Percentiles rank a stretch among this genome's conserved stretches.
phyloP scores from a whole-genome alignment of 164 flowering plant genomes.

The Liriodendron chinense region DNA sequence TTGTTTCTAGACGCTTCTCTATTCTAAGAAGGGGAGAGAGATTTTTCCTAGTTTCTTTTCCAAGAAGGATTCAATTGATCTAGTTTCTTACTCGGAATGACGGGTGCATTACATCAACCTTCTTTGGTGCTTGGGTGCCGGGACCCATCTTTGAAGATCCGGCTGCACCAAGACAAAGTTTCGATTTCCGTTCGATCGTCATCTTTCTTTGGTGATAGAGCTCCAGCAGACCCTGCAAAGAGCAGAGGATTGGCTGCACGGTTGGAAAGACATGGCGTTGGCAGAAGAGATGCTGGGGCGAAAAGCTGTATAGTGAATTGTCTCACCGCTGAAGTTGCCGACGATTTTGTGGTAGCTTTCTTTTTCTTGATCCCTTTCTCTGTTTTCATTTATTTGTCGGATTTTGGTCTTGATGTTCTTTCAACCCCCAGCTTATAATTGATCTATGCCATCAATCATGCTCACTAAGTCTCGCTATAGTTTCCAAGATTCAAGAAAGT shows the following conservation, averaged over 20 bases:
- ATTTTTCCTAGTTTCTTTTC: no score
- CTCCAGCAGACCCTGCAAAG: neutral
- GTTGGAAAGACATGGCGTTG: conserved; percentile 5
- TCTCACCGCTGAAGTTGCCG: neutral
- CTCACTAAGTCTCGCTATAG: neutral
- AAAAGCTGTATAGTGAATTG: neutral
- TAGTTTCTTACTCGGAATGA: neutral
- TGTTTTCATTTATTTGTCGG: no score
- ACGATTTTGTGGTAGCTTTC: conserved; percentile 1
- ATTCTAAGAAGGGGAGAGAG: no score
- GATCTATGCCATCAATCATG: neutral
- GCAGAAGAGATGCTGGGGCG: conserved; percentile 1
- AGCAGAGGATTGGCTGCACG: conserved; percentile 7
- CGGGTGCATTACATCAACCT: conserved; percentile 3
- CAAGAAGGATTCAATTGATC: neutral
- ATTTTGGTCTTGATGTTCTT: no score
- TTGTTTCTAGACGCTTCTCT: no score
- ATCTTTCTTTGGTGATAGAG: conserved; percentile 18
- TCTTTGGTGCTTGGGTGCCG: neutral
- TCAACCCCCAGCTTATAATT: neutral
- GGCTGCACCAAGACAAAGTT: conserved; percentile 3
- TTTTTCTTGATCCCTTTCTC: neutral
- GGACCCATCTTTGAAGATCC: conserved; percentile 5
- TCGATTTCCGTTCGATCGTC: conserved; percentile 10
- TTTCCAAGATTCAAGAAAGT: no score